Evolutionary conservation across 768 basidiomycete species (phyloP), one percentile per base, ranked within the genome.

Genomic region (Mycena galericulata): DNA sequence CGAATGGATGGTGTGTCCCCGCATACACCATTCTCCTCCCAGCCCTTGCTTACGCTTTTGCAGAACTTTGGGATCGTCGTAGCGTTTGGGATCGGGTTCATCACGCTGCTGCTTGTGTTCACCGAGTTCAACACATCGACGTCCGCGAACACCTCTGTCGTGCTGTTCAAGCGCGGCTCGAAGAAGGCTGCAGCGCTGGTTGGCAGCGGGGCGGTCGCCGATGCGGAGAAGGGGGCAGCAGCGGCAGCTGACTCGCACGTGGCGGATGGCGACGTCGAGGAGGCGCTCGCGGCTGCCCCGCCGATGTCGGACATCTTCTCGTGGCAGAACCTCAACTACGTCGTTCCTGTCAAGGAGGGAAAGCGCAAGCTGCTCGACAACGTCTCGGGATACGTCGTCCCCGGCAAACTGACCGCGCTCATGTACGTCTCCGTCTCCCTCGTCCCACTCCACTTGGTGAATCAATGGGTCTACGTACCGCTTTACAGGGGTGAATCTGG

Each of bases 331-430:
- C 67, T 95, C 54, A 80, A 83, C 60, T 96, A 96, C 75, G 85
- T 84, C 32, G 89, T 96, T 0, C 82, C 85, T 2, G 81, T 89
- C 17, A 67, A 79, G 4, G 83, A 83, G 6, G 87, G 85, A 11
- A 71, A 78, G 18, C 80, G 86, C 36, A 78, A 77, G 30, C 81
- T 95, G 2, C 81, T 95, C 62, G 86, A 94, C 67, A 85, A 93
- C 49, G 85, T 96, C 11, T 91, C 89, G 40, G 94, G 94, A 0
- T 95, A 86, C 75, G 93, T 94, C n/a, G 88, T 87, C 11, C 95
- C 94, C 0, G 95, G 95, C 8, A 94, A 87, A 64, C 77, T 95
- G 62, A 93, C 91, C 0, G 92, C 92, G 57, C 85, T 89, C 73
- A 95, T 91, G 94, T 95, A 85, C 58, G 90, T 80, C 79, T 88